Percentiles rank a stretch among this genome's conserved stretches.
These are phyloP conservation scores for Baudoinia panamericana DNA, from an alignment of 495 filamentous ascomycete genomes.

Conservation along the genomic window DNA sequence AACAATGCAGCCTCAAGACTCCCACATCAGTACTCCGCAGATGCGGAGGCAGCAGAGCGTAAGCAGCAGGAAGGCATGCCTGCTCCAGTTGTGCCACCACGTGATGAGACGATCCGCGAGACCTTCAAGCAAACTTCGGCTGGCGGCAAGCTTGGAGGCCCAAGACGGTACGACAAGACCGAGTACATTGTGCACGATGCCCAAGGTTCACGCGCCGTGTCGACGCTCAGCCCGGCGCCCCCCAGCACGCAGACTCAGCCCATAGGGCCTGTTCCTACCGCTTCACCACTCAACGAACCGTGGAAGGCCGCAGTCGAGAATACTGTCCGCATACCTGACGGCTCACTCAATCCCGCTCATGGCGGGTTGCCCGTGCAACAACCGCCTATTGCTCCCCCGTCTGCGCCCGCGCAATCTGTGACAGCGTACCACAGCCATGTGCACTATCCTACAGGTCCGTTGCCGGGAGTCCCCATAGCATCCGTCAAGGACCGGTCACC, in stretches of 20 bases:
- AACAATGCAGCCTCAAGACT: constrained; percentile 14
- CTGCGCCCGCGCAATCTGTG: not conserved
- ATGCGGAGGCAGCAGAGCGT: constrained; percentile 9
- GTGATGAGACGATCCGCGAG: constrained; percentile 13
- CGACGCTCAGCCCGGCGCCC: constrained; percentile 12
- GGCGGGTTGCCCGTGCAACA: constrained; percentile 6
- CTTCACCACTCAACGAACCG: constrained; percentile 10
- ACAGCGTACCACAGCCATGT: constrained; percentile 8
- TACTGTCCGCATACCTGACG: constrained; percentile 19
- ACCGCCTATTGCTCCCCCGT: constrained; percentile 10
- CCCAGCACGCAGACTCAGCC: constrained; percentile 20
- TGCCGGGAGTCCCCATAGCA: not conserved
- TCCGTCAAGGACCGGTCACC: constrained; percentile 6
- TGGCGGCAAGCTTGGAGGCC: constrained; percentile 5
- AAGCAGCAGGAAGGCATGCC: constrained; percentile 1
- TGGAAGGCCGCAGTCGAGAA: constrained; percentile 2
- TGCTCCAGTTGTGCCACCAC: not conserved
- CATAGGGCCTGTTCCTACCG: constrained; percentile 5
- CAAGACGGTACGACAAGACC: constrained; percentile 4
- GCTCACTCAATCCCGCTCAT: constrained; percentile 16
- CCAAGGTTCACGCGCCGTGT: constrained; percentile 10
- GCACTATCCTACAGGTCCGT: constrained; percentile 6
- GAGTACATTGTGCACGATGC: constrained; percentile 17
- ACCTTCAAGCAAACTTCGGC: constrained; percentile 18
- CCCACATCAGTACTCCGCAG: constrained; percentile 14